Evolutionary conservation across 495 filamentous ascomycete species (phyloP), one percentile per base, ranked within the genome.

Genomic region (Rhypophila decipiens): DNA sequence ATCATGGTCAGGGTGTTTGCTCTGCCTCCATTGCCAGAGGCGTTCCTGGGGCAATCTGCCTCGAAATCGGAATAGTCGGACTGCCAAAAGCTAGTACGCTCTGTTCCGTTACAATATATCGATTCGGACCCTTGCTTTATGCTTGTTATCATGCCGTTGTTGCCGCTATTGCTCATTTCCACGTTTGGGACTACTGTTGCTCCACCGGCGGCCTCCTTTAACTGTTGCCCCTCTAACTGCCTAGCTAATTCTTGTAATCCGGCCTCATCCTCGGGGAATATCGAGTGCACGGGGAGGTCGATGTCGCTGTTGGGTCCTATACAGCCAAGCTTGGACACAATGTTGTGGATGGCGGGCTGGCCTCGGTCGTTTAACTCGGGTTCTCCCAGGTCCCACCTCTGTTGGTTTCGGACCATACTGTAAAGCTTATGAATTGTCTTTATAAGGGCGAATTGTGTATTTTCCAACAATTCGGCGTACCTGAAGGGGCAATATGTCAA

Each of bases 401-500:
- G 71, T 13, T 61, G 57, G 46, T 67, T 76, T 50, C 75, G 69
- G 17, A 79, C 67, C 76, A 79, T 79, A 20, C 66, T 59, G 56
- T 79, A 79, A 33, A 79, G 68, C 57, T 78, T 79, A 53, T 77
- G 75, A 1, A 79, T 73, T n/a, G 76, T 78, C 19, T 72, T 69
- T 31, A 77, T 73, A 39, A 79, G 62, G 29, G 71, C 75, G 50
- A 76, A 78, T 51, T 78, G 75, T 1, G 74, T 76, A 51, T 78
- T 78, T 44, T 79, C 76, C 5, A 79, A 50, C 42, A 79, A 74
- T 54, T 79, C 76, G 33, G 76, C 76, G 46, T 79, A 79, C 39
- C 74, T 77, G 34, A 11, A 27, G 5, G 41, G n/a, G n/a, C n/a
- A n/a, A n/a, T 13, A 39, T 13, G 20, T n/a, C n/a, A 27, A 24